Evolutionary conservation across 2,329 filamentous ascomycete genomes (phyloP), one percentile per base, ranked within the genome.

Genomic region (Teratosphaeria pseudoeucalypti): DNA sequence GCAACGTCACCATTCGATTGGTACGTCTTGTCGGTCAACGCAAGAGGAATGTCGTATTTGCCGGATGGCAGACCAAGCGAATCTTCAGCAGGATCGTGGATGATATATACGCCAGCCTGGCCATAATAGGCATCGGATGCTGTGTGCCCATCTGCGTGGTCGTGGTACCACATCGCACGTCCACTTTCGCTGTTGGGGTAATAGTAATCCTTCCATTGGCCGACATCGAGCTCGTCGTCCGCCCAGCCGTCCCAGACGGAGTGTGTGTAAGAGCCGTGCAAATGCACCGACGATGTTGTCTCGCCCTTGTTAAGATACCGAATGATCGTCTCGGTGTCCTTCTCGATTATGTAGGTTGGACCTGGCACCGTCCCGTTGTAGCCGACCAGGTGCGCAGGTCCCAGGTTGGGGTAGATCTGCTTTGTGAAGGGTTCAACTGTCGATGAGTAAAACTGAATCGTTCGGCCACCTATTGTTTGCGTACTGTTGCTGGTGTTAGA

Each of bases 131-230:
- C 80, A 64, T 85, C 82, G 53, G 78, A 72, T 6, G 80, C 78
- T 12, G 82, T 84, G 58, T 71, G 63, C 37, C 66, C 69, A 57
- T 74, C 71, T 0, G 72, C 72, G 57, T 78, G 76, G 60, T 77
- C 75, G 64, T 85, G 81, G 63, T 85, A 85, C 82, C 82, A 85
- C 34, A 84, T 73, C 0, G 80, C 75, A 43, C 82, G 76, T 1
- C 76, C 80, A 47, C 74, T 75, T 66, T 84, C 78, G 14, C 68
- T 72, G 66, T 85, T 85, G 10, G 82, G 82, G 63, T 83, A 85
- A 68, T 84, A 85, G 68, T 85, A 84, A 62, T 85, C 83, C 68
- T 85, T 64, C 61, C 61, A 65, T 39, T 84, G 71, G 0, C 80
- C 80, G 0, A 77, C 76, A 0, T 70, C 55, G 0, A 79, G 79